These are phyloP conservation scores for Aspergillus asperescens DNA, from an alignment of 495 filamentous ascomycete genomes.

Conservation along the genomic window DNA sequence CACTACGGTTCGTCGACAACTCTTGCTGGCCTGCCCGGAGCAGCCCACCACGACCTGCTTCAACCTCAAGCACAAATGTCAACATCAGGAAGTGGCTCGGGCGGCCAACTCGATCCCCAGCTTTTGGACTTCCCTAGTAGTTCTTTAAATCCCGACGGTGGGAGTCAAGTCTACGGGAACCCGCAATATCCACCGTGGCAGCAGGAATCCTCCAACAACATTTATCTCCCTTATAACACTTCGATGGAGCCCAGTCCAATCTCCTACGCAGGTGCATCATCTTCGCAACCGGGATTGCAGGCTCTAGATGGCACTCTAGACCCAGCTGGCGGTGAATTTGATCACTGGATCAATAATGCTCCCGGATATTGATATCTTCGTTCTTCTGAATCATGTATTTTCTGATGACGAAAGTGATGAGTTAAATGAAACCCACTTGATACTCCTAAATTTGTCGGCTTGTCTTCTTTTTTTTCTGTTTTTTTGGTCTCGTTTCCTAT, in stretches of 20 bases:
- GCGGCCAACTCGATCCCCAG: slow-evolving; percentile 43
- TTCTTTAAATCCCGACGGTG: not conserved
- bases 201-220: slow-evolving; percentile 17
- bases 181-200: slow-evolving; percentile 20
- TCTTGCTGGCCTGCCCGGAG: slow-evolving; percentile 51
- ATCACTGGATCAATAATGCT: slow-evolving; percentile 19
- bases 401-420: slow-evolving; percentile 17
- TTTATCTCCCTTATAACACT: slow-evolving; percentile 15
- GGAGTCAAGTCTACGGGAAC: slow-evolving; percentile 11
- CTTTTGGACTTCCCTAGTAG: slow-evolving; percentile 31
- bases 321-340: slow-evolving; percentile 16
- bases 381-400: not conserved
- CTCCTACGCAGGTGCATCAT: not conserved
- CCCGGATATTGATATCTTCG: slow-evolving; percentile 4
- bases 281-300: slow-evolving; percentile 11
- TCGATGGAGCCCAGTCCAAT: slow-evolving; percentile 12
- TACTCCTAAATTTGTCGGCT: not conserved
- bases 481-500: no score
- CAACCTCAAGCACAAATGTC: slow-evolving; percentile 29
- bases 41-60: slow-evolving; percentile 49
- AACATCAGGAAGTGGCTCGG: slow-evolving; percentile 14
- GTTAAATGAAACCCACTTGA: slow-evolving; percentile 1
- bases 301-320: slow-evolving; percentile 12
- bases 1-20: slow-evolving; percentile 30
- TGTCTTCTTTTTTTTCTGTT: slow-evolving; percentile 3